Evolutionary conservation across 2,329 filamentous ascomycete species (phyloP).

Genomic region (Calonectria hongkongensis): DNA sequence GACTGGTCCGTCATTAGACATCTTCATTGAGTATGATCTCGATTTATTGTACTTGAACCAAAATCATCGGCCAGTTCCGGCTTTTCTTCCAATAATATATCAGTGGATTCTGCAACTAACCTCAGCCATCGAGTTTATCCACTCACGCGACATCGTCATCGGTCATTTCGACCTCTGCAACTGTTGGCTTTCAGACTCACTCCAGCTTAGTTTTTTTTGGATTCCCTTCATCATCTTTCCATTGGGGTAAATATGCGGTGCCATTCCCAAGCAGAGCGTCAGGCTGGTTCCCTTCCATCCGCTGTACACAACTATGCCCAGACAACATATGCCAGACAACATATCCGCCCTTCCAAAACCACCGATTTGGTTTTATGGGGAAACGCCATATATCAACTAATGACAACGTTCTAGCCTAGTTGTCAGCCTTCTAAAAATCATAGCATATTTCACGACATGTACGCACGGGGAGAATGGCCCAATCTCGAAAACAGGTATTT

Average conservation of each 20-base stretch:
- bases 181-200: not conserved
- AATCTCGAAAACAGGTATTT: not conserved
- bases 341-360: not conserved
- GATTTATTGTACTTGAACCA: not conserved
- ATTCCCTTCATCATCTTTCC: not conserved
- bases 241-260: not conserved
- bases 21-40: not conserved
- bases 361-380: not conserved
- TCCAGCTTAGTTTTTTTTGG: not conserved
- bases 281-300: not conserved
- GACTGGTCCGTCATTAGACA: not conserved
- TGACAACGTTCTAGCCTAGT: not conserved
- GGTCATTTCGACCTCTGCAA: constrained; percentile 1
- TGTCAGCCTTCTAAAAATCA: not conserved
- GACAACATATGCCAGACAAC: not conserved
- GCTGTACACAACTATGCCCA: not conserved
- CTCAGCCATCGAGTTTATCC: not conserved
- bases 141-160: not conserved
- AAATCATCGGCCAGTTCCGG: not conserved
- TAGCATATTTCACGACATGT: not conserved
- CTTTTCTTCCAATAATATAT: not conserved
- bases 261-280: not conserved
- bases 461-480: not conserved
- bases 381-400: not conserved
- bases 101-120: not conserved